Percentiles rank a stretch among this genome's conserved stretches.
These are phyloP conservation scores for Naganishia vishniacii DNA, from an alignment of 768 basidiomycete genomes.

Conservation along the genomic window DNA sequence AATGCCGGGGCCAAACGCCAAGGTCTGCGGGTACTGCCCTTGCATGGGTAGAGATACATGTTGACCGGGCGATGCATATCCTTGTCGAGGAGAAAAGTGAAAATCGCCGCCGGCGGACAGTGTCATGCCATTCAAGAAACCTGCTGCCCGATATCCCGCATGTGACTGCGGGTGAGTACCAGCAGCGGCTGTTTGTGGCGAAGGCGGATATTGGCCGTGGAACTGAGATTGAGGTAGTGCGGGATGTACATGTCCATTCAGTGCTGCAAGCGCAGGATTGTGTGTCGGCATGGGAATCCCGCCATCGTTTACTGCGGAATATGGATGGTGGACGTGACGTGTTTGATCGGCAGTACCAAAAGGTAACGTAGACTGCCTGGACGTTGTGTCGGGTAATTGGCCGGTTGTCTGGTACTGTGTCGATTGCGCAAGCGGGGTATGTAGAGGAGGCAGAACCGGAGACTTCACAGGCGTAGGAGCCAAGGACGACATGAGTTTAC, in stretches of 20 bases:
- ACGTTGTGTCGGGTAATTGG: not conserved
- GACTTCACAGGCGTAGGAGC: not conserved
- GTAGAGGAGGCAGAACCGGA: not conserved
- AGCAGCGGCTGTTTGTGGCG: not conserved
- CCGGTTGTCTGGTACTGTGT: not conserved
- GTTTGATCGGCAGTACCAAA: not conserved
- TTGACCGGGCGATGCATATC: too few relatives aligned
- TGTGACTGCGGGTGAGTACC: not conserved
- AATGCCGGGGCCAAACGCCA: too few relatives aligned
- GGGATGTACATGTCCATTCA: not conserved
- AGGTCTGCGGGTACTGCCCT: too few relatives aligned
- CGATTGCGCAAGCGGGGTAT: not conserved
- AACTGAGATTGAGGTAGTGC: not conserved
- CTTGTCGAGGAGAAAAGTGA: too few relatives aligned
- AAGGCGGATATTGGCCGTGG: slow-evolving; percentile 1
- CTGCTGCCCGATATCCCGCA: not conserved
- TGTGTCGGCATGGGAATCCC: slow-evolving; percentile 7
- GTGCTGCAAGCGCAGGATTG: not conserved
- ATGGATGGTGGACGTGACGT: slow-evolving; percentile 2
- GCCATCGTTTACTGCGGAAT: not conserved
- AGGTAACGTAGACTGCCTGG: not conserved
- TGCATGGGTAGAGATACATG: too few relatives aligned
- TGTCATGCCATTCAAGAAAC: not conserved
- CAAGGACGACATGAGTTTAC: slow-evolving; percentile 10
- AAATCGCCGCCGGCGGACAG: not conserved